Base-by-base conservation (phyloP, 148 eudicot species). In the Spergularia bocconei region DNA sequence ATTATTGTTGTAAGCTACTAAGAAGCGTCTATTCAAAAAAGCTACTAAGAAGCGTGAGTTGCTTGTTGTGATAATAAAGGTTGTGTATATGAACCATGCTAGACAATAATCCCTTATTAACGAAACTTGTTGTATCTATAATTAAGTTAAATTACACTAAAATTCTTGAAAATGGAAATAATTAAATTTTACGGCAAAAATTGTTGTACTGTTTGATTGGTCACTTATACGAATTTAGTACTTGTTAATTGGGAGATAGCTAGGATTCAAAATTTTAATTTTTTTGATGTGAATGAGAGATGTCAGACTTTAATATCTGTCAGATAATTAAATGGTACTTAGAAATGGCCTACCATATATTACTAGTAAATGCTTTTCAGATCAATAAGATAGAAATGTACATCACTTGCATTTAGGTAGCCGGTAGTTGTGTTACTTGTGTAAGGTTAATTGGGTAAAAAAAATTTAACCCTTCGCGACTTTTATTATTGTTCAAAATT, bases 181-280 rank as follows among this genome's bases (percentile, higher is more conserved):
- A 69, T 23, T 15, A 69, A 12, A 25, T 69, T n/a, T 41, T 59
- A 69, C 0, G 8, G 10, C 1, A 52, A 69, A 69, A 69, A 69
- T 9, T 13, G 15, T 53, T 20, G 63, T 2, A 59, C 14, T 59
- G 20, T 52, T 51, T 52, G 53, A 69, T 69, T 53, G 71, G 72
- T 51, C 47, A 54, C 13, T 11, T 69, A 29, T 7, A 36, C 44
- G 14, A 17, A 65, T 66, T 39, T 54, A 19, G 57, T 64, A 65
- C 62, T 39, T 48, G 48, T 14, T 69, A 56, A 65, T 77, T 59
- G 61, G 79, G 8, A 68, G 16, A 47, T 59, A 68, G 16, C 29
- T 59, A 13, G 16, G 75, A 74, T 80, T 80, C 76, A 80, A 80
- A 69, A 74, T 57, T 80, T 75, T 63, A 19, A 71, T 50, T 65